These are phyloP conservation scores for Entomortierella chlamydospora DNA, from an alignment of 192 early-diverging fungal genomes.

Conservation along the genomic window DNA sequence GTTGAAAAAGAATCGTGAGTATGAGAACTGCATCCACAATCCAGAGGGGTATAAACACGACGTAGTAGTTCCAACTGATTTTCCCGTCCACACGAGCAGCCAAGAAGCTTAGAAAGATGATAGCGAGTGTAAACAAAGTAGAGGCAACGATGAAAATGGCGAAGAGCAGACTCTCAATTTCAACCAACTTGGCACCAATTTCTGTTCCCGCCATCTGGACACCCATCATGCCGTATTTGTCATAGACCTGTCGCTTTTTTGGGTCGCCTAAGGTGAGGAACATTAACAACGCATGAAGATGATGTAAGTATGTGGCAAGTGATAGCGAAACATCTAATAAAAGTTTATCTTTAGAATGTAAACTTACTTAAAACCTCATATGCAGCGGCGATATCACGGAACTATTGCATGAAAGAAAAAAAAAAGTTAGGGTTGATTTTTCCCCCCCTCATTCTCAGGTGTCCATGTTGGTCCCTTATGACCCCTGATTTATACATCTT, in stretches of 20 bases:
- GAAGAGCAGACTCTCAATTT: slow-evolving; percentile 73
- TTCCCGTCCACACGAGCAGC: slow-evolving; percentile 78
- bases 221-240: slow-evolving; percentile 87
- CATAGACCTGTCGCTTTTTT: slow-evolving; percentile 89
- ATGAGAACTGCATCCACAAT: slow-evolving; percentile 68
- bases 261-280: slow-evolving; percentile 63
- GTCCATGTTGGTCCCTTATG: no score
- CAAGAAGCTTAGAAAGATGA: slow-evolving; percentile 87
- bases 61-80: slow-evolving; percentile 74
- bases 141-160: slow-evolving; percentile 65
- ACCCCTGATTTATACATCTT: no score
- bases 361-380: slow-evolving; percentile 76
- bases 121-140: slow-evolving; percentile 67
- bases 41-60: slow-evolving; percentile 89
- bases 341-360: neutral
- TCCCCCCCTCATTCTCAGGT: no score
- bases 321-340: neutral
- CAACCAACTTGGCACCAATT: slow-evolving; percentile 72
- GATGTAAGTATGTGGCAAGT: neutral
- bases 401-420: slow-evolving; percentile 55
- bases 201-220: slow-evolving; percentile 79
- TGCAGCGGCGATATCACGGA: slow-evolving; percentile 87
- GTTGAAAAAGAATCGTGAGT: slow-evolving; percentile 40
- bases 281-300: neutral
- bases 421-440: neutral